Percentiles rank a stretch among this genome's conserved stretches.
Evolutionary conservation across 2,329 filamentous ascomycete genomes (phyloP).

Genomic region (Nakataea oryzae): DNA sequence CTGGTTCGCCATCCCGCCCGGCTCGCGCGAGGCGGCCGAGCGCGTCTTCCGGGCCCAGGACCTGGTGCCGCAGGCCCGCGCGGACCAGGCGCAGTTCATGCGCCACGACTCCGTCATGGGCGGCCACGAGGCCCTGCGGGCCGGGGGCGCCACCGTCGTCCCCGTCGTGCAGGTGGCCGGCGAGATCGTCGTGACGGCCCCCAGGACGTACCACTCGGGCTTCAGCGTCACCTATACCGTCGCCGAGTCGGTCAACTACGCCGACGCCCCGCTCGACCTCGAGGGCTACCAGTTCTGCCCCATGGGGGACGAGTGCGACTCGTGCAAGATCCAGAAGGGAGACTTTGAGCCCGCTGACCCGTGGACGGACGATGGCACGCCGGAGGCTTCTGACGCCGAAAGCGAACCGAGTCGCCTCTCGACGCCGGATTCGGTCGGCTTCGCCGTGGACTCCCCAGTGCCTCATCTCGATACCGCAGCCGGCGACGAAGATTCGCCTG

Average conservation of each 20-base stretch:
- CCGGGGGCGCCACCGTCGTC: neutral
- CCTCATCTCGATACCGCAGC: neutral
- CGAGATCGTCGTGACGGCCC: neutral
- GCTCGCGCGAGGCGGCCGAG: neutral
- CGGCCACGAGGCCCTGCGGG: neutral
- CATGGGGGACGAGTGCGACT: neutral
- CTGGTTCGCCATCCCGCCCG: neutral
- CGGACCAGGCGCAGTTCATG: constrained; percentile 2
- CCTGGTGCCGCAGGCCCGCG: neutral
- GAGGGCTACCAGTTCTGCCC: neutral
- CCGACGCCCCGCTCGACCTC: neutral
- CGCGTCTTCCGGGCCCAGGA: neutral
- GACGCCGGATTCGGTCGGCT: neutral
- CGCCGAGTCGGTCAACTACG: constrained; percentile 1
- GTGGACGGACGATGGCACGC: neutral
- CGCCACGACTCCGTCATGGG: neutral
- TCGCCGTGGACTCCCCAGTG: too few species aligned
- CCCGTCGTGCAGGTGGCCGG: neutral
- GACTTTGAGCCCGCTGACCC: neutral
- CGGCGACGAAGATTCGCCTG: neutral
- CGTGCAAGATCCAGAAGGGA: neutral
- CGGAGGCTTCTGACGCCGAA: neutral
- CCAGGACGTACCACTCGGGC: constrained; percentile 1
- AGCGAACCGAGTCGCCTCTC: neutral
- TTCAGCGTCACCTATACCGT: constrained; percentile 1